A percentile compares a stretch with the other conserved stretches of the same genome.
phyloP scores from a whole-genome alignment of 1,284 basidiomycete genomes.

The Ceratobasidium sp. region DNA sequence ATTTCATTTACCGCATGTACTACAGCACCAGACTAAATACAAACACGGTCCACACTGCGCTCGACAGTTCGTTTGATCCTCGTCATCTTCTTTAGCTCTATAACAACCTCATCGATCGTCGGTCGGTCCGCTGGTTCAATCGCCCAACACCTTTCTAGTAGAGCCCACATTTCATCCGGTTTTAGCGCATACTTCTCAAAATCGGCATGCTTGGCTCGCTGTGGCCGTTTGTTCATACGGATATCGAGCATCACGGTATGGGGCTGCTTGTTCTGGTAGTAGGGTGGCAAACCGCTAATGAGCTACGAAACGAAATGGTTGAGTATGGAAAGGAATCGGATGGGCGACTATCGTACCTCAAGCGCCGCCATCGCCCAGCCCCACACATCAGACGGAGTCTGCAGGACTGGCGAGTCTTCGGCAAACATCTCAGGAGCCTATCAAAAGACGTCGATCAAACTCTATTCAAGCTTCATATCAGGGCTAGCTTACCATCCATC shows the following conservation, averaged over 20 bases:
- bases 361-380: conserved; percentile 40
- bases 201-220: background rate
- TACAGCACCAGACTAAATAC: too few relatives aligned
- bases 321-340: too few relatives aligned
- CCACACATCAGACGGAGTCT: conserved; percentile 33
- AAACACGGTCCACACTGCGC: too few relatives aligned
- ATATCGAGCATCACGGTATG: conserved; percentile 14
- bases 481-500: conserved; percentile 30
- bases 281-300: conserved; percentile 10
- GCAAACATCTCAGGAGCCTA: conserved; percentile 41
- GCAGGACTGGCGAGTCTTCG: background rate
- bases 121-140: background rate
- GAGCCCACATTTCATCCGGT: conserved; percentile 27
- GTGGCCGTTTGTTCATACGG: background rate
- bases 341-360: background rate
- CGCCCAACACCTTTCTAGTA: conserved; percentile 27
- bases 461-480: background rate
- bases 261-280: conserved; percentile 21
- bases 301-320: too few relatives aligned
- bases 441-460: background rate
- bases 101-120: conserved; percentile 16
- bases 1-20: too few relatives aligned
- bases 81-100: conserved; percentile 18
- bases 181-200: conserved; percentile 21
- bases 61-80: too few relatives aligned